These are phyloP conservation scores for Blastocystis sp. DNA, from an alignment of 352 stramenopile genomes.

Conservation along the genomic window DNA sequence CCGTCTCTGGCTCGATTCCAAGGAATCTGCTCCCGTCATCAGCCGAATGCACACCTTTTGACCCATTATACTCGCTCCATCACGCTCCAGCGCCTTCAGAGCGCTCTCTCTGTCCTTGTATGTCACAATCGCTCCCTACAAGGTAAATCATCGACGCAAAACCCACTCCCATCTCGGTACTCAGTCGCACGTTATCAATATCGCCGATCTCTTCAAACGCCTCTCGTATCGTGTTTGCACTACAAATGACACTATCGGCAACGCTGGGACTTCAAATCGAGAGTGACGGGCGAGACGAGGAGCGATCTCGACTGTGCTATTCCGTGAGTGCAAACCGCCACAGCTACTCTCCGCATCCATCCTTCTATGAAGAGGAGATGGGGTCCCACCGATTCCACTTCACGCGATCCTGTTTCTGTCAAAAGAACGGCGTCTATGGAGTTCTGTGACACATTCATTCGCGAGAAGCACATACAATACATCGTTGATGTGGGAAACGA, in stretches of 20 bases:
- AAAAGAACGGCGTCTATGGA: conserved; percentile 19
- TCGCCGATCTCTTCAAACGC: conserved; percentile 66
- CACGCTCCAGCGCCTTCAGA: background rate
- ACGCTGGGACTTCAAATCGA: conserved; percentile 35
- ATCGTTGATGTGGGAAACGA: conserved; percentile 75
- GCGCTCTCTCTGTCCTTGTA: conserved; percentile 24
- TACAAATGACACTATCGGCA: background rate
- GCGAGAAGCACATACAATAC: conserved; percentile 75
- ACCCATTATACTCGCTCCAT: conserved; percentile 54
- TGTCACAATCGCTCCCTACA: conserved; percentile 61
- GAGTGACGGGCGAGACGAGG: conserved; percentile 55
- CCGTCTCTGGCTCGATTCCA: background rate
- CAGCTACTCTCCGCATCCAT: conserved; percentile 63
- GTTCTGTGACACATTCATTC: conserved; percentile 65
- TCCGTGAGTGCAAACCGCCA: background rate
- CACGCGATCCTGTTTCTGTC: background rate
- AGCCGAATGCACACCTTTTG: conserved; percentile 22
- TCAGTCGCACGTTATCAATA: conserved; percentile 43
- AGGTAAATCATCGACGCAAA: background rate
- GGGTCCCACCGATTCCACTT: conserved; percentile 4
- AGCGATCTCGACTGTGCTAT: conserved; percentile 38
- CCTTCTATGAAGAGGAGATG: background rate
- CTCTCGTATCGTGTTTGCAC: conserved; percentile 30
- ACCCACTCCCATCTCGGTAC: background rate
- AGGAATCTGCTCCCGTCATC: background rate